Evolutionary conservation across 805 yeast species (phyloP).

Genomic region (Yamadazyma ubonensis): DNA sequence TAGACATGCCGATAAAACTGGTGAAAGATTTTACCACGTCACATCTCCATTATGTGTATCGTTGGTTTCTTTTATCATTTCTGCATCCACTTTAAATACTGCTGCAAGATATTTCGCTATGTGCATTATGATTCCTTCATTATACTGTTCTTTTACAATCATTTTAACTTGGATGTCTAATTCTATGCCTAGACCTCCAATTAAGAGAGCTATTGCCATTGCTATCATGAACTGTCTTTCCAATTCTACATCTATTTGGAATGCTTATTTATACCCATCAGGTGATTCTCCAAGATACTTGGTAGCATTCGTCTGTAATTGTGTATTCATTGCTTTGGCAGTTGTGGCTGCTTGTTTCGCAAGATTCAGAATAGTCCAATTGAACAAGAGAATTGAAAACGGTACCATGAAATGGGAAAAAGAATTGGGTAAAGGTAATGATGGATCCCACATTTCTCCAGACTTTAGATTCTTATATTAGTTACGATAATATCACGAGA

Average conservation of each 20-base stretch:
- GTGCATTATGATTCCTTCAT: conserved; percentile 57
- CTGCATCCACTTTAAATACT: conserved; percentile 50
- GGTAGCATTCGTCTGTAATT: conserved; percentile 48
- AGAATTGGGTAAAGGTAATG: conserved; percentile 48
- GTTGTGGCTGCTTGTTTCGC: conserved; percentile 38
- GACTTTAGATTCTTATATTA: conserved; percentile 43
- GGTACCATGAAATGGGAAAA: conserved; percentile 51
- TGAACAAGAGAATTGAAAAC: conserved; percentile 42
- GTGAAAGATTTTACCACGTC: conserved; percentile 54
- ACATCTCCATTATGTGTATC: conserved; percentile 42
- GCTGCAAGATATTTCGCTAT: conserved; percentile 61
- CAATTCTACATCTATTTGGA: conserved; percentile 58
- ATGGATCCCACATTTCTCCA: conserved; percentile 41
- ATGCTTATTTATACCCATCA: conserved; percentile 49
- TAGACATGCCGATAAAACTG: conserved; percentile 53
- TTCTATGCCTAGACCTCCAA: conserved; percentile 56
- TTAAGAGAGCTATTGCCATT: conserved; percentile 57
- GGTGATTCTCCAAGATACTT: conserved; percentile 46
- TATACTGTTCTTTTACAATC: conserved; percentile 53
- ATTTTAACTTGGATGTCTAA: conserved; percentile 57
- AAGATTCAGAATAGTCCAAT: conserved; percentile 34
- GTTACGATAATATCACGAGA: conserved; percentile 6
- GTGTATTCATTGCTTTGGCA: conserved; percentile 45
- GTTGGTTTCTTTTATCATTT: conserved; percentile 46
- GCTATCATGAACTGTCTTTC: conserved; percentile 57